Evolutionary conservation across 1,284 basidiomycete genomes (phyloP).

Genomic region (Cutaneotrichosporon mucoides): DNA sequence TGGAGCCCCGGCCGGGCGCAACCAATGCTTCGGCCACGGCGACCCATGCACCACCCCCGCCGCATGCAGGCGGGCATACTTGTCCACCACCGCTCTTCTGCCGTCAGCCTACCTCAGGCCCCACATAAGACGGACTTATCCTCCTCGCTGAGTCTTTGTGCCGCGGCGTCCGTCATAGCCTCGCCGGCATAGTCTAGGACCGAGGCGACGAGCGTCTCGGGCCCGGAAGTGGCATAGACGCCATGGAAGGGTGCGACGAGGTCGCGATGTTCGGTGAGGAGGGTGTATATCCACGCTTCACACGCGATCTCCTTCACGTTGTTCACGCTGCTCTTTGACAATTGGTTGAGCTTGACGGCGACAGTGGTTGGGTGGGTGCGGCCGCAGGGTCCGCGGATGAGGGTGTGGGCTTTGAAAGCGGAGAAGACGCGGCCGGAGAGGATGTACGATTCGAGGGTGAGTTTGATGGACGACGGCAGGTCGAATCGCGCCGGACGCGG

Average conservation of each 20-base stretch:
- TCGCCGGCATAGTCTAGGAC: not conserved
- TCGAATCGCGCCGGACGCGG: not conserved
- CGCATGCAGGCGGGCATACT: not conserved
- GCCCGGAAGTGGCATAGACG: not conserved
- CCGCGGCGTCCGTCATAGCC: not conserved
- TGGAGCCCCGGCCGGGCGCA: not conserved
- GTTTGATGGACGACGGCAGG: not conserved
- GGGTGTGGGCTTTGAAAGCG: not conserved
- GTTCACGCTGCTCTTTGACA: not conserved
- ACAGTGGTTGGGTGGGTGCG: no score
- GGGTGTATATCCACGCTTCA: no score
- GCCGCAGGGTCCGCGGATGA: not conserved
- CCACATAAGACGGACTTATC: not conserved
- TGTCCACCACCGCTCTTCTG: not conserved
- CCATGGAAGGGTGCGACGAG: not conserved
- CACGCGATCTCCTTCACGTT: not conserved
- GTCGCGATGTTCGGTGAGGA: no score
- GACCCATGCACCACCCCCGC: slow-evolving; percentile 2
- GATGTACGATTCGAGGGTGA: not conserved
- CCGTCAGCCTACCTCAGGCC: not conserved
- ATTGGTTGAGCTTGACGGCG: not conserved
- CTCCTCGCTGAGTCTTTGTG: not conserved
- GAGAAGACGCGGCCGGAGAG: not conserved
- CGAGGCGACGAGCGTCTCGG: not conserved
- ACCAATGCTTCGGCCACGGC: slow-evolving; percentile 1